Conservation (phyloP, 2,329 filamentous ascomycete genomes). For the Botryotinia narcissicola region DNA sequence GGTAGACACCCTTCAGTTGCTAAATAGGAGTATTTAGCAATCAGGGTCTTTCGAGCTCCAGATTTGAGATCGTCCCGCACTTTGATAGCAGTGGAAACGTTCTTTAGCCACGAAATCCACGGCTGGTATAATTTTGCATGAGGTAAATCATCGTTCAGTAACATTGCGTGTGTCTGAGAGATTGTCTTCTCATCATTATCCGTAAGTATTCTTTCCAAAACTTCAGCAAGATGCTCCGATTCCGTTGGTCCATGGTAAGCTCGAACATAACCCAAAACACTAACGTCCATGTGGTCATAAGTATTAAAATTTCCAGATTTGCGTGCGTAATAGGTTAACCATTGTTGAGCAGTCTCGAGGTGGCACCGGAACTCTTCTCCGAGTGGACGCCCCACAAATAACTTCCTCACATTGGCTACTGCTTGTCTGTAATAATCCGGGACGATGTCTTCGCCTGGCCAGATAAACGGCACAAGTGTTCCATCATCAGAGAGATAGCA, state of each 20-base stretch:
- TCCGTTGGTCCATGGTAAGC: not conserved
- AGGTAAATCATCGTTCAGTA: not conserved
- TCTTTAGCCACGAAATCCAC: conserved; percentile 14
- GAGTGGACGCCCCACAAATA: conserved; percentile 12
- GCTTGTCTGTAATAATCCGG: conserved; percentile 9
- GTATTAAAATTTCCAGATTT: not conserved
- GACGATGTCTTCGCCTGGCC: conserved; percentile 10
- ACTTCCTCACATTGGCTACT: not conserved
- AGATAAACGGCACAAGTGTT: conserved; percentile 5
- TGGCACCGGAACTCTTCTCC: not conserved
- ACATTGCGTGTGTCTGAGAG: not conserved
- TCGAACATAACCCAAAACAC: not conserved
- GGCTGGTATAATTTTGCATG: not conserved
- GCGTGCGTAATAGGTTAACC: not conserved
- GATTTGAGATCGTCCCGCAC: not conserved
- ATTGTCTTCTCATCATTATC: not conserved
- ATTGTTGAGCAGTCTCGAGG: not conserved
- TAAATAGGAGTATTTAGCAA: conserved; percentile 3
- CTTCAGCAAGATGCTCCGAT: not conserved
- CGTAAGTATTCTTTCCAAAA: not conserved
- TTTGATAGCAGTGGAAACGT: not conserved
- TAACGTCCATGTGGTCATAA: not conserved
- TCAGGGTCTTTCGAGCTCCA: not conserved
- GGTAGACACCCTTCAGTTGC: not conserved
- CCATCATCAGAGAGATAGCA: not conserved